A percentile compares a stretch with the other conserved stretches of the same genome.
These are phyloP conservation scores for Scheffersomyces illinoinensis DNA, from an alignment of 1,139 yeast genomes.

Conservation along the genomic window DNA sequence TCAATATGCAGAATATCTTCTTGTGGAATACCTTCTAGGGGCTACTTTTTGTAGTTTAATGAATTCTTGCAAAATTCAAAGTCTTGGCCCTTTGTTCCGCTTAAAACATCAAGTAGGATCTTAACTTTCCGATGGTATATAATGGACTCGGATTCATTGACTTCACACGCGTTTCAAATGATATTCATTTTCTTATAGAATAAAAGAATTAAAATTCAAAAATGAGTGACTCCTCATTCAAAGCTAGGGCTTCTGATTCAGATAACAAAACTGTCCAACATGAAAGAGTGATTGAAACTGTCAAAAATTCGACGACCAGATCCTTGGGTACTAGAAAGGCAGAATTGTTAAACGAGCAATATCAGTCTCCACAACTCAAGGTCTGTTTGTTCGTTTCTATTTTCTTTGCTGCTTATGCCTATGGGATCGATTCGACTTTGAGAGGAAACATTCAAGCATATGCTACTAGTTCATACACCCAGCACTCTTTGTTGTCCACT, in stretches of 20 bases:
- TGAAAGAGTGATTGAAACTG: not conserved
- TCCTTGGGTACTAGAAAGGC: conserved; percentile 42
- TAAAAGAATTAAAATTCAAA: too few species aligned
- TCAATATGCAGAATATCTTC: not conserved
- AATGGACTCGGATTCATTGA: not conserved
- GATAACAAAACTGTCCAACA: not conserved
- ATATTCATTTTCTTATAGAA: too few species aligned
- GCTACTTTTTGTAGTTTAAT: not conserved
- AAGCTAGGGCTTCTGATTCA: not conserved
- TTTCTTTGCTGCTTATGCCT: conserved; percentile 63
- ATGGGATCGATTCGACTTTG: conserved; percentile 62
- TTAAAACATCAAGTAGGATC: not conserved
- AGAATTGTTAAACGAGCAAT: conserved; percentile 42
- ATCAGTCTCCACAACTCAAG: conserved; percentile 20
- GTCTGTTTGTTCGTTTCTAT: conserved; percentile 48
- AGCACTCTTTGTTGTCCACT: conserved; percentile 65
- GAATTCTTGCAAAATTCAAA: not conserved
- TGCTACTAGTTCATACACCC: conserved; percentile 58
- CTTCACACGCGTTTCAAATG: too few species aligned
- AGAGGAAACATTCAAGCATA: conserved; percentile 50
- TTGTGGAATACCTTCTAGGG: not conserved
- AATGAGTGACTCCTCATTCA: not conserved
- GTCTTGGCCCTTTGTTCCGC: not conserved
- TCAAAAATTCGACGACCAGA: conserved; percentile 10
- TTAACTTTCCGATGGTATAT: not conserved